These are phyloP conservation scores for Oryza rufipogon DNA, from an alignment of 176 grass and related monocot species.

Conservation along the genomic window DNA sequence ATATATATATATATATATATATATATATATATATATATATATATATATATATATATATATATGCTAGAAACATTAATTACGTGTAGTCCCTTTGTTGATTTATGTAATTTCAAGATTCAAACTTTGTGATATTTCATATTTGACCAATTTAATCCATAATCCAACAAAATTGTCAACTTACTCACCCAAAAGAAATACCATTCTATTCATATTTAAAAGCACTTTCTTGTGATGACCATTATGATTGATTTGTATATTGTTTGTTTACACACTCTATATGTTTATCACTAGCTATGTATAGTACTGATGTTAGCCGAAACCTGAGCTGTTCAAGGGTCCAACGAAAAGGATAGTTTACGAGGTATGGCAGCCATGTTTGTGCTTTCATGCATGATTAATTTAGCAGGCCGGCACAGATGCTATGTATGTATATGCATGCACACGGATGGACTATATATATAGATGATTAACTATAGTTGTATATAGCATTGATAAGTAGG, in stretches of 20 bases:
- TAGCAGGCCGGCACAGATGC: background rate
- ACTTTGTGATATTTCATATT: too few species aligned
- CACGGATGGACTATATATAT: background rate
- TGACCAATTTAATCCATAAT: too few species aligned
- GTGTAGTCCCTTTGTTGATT: too few species aligned
- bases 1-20: too few species aligned
- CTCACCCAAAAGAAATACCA: too few species aligned
- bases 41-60: too few species aligned
- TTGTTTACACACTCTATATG: background rate
- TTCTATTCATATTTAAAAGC: too few species aligned
- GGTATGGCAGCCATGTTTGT: background rate
- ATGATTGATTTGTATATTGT: background rate
- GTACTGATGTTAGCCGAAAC: slow-evolving; percentile 2
- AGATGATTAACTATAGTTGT: slow-evolving; percentile 1
- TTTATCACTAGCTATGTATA: background rate
- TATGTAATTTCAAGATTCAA: too few species aligned
- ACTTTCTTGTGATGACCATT: too few species aligned
- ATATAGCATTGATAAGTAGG: background rate
- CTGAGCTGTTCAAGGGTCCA: slow-evolving; percentile 18
- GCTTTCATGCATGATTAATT: slow-evolving; percentile 24
- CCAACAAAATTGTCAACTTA: too few species aligned
- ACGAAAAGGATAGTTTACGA: slow-evolving; percentile 30
- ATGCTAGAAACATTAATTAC: too few species aligned
- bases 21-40: too few species aligned
- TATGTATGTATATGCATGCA: background rate